Base-by-base conservation (phyloP, 345 rosid genomes). In the Brassica carinata region DNA sequence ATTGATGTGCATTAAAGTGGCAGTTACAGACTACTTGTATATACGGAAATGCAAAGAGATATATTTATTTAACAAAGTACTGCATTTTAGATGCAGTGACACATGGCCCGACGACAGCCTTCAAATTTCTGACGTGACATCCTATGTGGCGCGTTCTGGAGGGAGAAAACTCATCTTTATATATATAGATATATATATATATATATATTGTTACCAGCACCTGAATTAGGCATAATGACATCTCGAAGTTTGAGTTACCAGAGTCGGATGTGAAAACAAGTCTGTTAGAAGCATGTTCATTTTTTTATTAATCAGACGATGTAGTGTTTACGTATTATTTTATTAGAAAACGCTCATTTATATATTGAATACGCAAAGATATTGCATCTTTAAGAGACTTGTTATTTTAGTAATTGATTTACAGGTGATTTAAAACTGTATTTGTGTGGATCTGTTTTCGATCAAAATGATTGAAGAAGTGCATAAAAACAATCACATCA, bases 361-460 rank as follows among this genome's bases (percentile, higher is more conserved):
- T 59, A 23, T 23, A 62, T 48, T 3, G 34, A 62, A 62, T 11
- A 27, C 34, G 55, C 53, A 43, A 9, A 10, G 53, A 43, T 10
- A 43, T 11, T 43, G 4, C 14, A 48, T 48, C 55, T 13, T 13
- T 14, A 14, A 48, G 6, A 48, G 17, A 48, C 55, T 55, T 55
- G 61, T 55, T 55, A 55, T 55, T 55, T 55, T 55, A 15, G 61
- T 55, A 55, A 9, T 17, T 55, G 23, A 27, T 62, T 62, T 63
- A 26, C 34, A 30, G 18, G n/a, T 27, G 8, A 14, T 14, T 64
- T 13, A 6, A 11, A 17, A 76, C 61, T 76, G 17, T 69, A 69
- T 69, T 62, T 71, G 38, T 64, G 71, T 71, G 18, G 76, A 63
- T 64, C 27, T 64, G 43, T 78, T 71, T 51, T 63, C 29, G 40